phyloP scores from a whole-genome alignment of 352 stramenopile species.

The Globisporangium spinosum region DNA sequence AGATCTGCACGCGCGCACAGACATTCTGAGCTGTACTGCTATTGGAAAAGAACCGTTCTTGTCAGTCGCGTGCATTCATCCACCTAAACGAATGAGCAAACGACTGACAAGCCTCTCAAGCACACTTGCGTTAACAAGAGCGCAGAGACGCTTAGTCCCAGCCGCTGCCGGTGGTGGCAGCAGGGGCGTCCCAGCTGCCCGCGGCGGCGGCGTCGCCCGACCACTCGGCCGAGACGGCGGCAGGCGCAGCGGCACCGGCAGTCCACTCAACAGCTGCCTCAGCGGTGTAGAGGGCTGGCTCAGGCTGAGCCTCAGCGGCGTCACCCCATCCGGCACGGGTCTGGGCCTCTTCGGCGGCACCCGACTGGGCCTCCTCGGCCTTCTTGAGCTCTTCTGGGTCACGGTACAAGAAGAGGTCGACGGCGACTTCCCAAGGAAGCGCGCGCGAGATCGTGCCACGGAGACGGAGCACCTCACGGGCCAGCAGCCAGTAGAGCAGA shows the following conservation, averaged over 20 bases:
- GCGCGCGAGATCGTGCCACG: slow-evolving; percentile 94
- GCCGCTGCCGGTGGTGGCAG: slow-evolving; percentile 36
- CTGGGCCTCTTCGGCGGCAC: slow-evolving; percentile 72
- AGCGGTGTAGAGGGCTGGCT: slow-evolving; percentile 54
- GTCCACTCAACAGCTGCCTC: slow-evolving; percentile 64
- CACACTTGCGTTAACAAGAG: slow-evolving; percentile 8
- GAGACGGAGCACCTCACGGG: slow-evolving; percentile 97
- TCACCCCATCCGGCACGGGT: slow-evolving; percentile 73
- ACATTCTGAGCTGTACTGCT: slow-evolving; percentile 7
- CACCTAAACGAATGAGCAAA: slow-evolving; percentile 5
- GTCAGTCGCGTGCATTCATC: background rate
- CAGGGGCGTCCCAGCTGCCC: slow-evolving; percentile 51
- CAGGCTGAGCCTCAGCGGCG: slow-evolving; percentile 41
- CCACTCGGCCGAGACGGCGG: slow-evolving; percentile 71
- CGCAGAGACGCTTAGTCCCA: slow-evolving; percentile 75
- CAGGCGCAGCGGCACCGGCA: slow-evolving; percentile 27
- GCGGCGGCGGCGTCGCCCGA: slow-evolving; percentile 61
- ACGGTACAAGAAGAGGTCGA: slow-evolving; percentile 99
- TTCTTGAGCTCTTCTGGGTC: slow-evolving; percentile 99
- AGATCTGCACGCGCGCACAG: slow-evolving; percentile 12
- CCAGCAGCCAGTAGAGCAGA: slow-evolving; percentile 99
- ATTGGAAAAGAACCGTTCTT: slow-evolving; percentile 9
- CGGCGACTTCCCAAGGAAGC: slow-evolving; percentile 96
- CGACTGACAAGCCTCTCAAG: slow-evolving; percentile 8
- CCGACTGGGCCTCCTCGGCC: slow-evolving; percentile 94